A percentile compares a stretch with the other conserved stretches of the same genome.
Evolutionary conservation across 1,284 basidiomycete species (phyloP).

Genomic region (Meripilus lineatus): DNA sequence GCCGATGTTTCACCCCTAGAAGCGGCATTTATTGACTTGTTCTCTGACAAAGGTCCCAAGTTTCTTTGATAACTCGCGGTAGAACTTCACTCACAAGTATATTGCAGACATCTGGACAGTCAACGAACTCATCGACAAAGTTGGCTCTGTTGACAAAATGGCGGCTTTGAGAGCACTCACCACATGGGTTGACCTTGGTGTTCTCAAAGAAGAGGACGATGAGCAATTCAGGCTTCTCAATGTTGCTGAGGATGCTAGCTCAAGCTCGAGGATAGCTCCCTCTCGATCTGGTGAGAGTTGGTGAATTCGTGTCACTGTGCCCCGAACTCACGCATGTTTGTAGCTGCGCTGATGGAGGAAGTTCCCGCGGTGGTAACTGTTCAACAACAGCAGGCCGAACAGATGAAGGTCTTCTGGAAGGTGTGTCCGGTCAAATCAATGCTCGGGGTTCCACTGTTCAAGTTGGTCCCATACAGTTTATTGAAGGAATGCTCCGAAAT

Average conservation of each 20-base stretch:
- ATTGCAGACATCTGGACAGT: conserved; percentile 62
- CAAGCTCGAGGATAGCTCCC: conserved; percentile 17
- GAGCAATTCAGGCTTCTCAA: conserved; percentile 63
- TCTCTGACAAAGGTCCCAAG: conserved; percentile 55
- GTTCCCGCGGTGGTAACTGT: conserved; percentile 46
- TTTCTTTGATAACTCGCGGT: background rate
- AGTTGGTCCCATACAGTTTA: conserved; percentile 44
- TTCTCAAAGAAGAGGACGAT: conserved; percentile 64
- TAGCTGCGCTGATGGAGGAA: conserved; percentile 37
- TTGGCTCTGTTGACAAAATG: conserved; percentile 60
- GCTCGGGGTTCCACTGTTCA: background rate
- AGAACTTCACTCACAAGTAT: background rate
- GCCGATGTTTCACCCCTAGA: conserved; percentile 82
- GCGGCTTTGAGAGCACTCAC: conserved; percentile 68
- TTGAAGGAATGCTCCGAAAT: conserved; percentile 84
- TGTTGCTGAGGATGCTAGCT: conserved; percentile 39
- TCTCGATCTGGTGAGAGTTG: conserved; percentile 11
- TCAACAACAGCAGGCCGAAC: conserved; percentile 77
- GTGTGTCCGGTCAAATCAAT: conserved; percentile 34
- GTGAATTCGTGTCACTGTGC: too few species aligned
- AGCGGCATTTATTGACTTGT: conserved; percentile 85
- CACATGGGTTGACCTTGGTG: conserved; percentile 82
- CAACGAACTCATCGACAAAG: conserved; percentile 55
- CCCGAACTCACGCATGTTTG: background rate
- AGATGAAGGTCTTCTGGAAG: conserved; percentile 86